Evolutionary conservation across 2,329 filamentous ascomycete species (phyloP).

Genomic region (Penicillium sp.): DNA sequence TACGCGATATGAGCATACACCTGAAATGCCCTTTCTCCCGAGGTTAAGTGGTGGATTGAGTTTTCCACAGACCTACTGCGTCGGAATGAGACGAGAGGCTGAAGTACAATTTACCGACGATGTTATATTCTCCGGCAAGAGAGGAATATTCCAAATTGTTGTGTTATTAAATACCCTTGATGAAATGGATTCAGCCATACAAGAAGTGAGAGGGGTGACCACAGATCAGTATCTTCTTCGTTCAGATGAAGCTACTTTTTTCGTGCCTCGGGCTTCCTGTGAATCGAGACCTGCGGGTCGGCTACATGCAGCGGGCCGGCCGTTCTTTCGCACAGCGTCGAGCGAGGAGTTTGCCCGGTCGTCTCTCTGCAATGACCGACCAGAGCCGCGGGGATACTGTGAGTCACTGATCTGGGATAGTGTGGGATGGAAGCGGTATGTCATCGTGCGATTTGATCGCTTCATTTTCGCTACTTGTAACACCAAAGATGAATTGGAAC

Average conservation of each 20-base stretch:
- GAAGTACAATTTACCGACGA: slow-evolving; percentile 39
- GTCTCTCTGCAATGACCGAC: slow-evolving; percentile 32
- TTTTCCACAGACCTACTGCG: slow-evolving; percentile 41
- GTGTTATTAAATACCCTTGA: slow-evolving; percentile 25
- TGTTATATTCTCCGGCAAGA: slow-evolving; percentile 31
- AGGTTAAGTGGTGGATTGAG: slow-evolving; percentile 34
- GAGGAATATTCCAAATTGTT: slow-evolving; percentile 38
- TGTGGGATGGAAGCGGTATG: slow-evolving; percentile 26
- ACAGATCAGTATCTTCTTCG: background rate
- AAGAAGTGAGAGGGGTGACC: background rate
- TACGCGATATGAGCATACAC: slow-evolving; percentile 31
- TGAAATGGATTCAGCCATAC: slow-evolving; percentile 4
- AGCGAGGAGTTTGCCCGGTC: slow-evolving; percentile 35
- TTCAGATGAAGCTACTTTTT: slow-evolving; percentile 10
- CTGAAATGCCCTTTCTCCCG: slow-evolving; percentile 38
- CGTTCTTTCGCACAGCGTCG: slow-evolving; percentile 29
- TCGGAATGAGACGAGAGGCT: slow-evolving; percentile 6
- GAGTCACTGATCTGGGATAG: slow-evolving; percentile 28
- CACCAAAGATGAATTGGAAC: slow-evolving; percentile 23
- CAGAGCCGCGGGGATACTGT: slow-evolving; percentile 35
- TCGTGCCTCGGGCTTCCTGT: slow-evolving; percentile 9
- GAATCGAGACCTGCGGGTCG: background rate
- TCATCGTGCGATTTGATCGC: slow-evolving; percentile 38
- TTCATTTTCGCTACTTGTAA: slow-evolving; percentile 40
- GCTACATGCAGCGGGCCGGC: background rate